Percentiles rank a stretch among this genome's conserved stretches.
Evolutionary conservation across 257 asterid species (phyloP).

Genomic region (Nicotiana tabacum): DNA sequence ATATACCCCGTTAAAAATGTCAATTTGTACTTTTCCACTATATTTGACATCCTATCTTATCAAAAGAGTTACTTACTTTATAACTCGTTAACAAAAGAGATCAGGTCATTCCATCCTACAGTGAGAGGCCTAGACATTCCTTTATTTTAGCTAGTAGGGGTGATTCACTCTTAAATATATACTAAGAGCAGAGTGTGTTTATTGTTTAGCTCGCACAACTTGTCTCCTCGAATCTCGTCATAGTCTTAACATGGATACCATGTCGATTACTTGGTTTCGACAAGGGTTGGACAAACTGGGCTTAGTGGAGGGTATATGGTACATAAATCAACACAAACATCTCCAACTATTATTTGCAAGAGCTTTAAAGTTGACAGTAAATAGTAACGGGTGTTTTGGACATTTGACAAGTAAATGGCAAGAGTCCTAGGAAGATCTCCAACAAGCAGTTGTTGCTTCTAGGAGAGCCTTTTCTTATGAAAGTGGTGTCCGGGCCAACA

Average conservation of each 20-base stretch:
- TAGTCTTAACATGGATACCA: not conserved
- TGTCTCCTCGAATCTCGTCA: not conserved
- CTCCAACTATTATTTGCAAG: not conserved
- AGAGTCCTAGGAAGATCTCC: not conserved
- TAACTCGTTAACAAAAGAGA: not conserved
- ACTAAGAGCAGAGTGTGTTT: not conserved
- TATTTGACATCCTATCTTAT: not conserved
- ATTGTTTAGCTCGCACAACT: not conserved
- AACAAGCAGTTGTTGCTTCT: not conserved
- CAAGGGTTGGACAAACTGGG: not conserved
- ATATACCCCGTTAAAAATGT: not conserved
- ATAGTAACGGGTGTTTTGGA: not conserved
- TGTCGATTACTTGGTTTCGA: not conserved
- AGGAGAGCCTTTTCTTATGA: not conserved
- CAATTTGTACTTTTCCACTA: not conserved
- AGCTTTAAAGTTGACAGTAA: not conserved
- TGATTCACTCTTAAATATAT: not conserved
- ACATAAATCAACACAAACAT: not conserved
- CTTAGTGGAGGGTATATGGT: not conserved
- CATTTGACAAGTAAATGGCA: not conserved
- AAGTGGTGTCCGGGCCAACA: not conserved
- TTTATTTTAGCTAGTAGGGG: not conserved
- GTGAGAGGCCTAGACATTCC: not conserved
- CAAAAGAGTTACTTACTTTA: not conserved
- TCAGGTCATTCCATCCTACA: not conserved